Percentiles rank a stretch among this genome's conserved stretches.
Conservation (phyloP, 164 flowering plant genomes). For the Umbellularia californica region DNA sequence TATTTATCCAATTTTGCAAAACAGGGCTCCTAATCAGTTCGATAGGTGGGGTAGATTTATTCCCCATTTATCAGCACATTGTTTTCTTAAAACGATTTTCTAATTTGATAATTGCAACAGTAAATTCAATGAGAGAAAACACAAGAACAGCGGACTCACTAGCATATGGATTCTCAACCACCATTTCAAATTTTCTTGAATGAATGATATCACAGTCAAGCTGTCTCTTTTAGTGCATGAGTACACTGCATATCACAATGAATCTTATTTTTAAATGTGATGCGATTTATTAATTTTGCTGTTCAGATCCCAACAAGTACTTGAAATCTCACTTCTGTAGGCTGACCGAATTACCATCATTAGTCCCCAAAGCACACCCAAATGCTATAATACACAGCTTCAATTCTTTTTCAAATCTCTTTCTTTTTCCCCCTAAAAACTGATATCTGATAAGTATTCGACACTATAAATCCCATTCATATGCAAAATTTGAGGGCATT, state of each 20-base stretch:
- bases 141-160: not conserved
- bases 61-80: too few relatives aligned
- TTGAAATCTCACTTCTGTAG: not conserved
- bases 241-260: not conserved
- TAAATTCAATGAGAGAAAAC: too few relatives aligned
- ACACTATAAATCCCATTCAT: not conserved
- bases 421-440: too few relatives aligned
- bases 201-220: not conserved
- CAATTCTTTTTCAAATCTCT: too few relatives aligned
- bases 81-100: too few relatives aligned
- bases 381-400: not conserved
- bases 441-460: too few relatives aligned
- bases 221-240: not conserved
- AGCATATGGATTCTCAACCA: not conserved
- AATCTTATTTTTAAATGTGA: not conserved
- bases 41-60: too few relatives aligned
- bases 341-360: not conserved
- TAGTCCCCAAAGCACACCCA: not conserved
- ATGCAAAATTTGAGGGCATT: not conserved
- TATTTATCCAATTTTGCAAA: too few relatives aligned
- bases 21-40: too few relatives aligned
- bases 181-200: not conserved
- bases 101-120: too few relatives aligned
- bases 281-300: not conserved
- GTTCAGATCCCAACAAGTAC: not conserved